Percentiles rank a stretch among this genome's conserved stretches.
Conservation (phyloP, 345 rosid genomes). For the Salix koriyanagi region DNA sequence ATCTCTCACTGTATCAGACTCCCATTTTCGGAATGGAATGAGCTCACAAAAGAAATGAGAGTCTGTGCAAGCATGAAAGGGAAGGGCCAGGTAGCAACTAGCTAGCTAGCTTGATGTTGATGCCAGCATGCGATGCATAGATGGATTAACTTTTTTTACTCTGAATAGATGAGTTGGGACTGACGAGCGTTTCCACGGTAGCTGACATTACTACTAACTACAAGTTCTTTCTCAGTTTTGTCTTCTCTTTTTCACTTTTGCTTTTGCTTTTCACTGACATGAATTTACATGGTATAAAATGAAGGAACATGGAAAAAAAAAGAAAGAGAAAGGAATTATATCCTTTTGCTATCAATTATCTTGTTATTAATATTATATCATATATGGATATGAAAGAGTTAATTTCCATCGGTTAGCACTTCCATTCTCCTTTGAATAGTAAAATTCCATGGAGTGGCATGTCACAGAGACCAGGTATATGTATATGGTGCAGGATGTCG, state of each 20-base stretch:
- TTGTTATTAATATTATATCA: neutral
- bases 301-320: neutral
- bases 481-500: no score
- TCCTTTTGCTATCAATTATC: slow-evolving; percentile 16
- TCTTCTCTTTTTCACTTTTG: neutral
- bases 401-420: neutral
- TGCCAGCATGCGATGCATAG: slow-evolving; percentile 16
- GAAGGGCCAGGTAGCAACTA: neutral
- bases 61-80: slow-evolving; percentile 19
- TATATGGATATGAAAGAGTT: neutral
- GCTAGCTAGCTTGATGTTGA: neutral
- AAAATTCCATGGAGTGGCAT: neutral
- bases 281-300: slow-evolving; percentile 23
- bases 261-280: slow-evolving; percentile 20
- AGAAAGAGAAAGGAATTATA: slow-evolving; percentile 19
- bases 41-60: slow-evolving; percentile 30
- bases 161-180: neutral
- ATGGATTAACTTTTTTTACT: slow-evolving; percentile 25
- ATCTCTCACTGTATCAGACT: slow-evolving; percentile 66
- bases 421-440: neutral
- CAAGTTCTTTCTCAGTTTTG: slow-evolving; percentile 11
- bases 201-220: slow-evolving; percentile 36
- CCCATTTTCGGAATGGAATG: slow-evolving; percentile 90
- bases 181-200: slow-evolving; percentile 27
- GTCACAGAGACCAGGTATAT: no score